phyloP scores from a whole-genome alignment of 164 flowering plant genomes.

The Litsea cubeba region DNA sequence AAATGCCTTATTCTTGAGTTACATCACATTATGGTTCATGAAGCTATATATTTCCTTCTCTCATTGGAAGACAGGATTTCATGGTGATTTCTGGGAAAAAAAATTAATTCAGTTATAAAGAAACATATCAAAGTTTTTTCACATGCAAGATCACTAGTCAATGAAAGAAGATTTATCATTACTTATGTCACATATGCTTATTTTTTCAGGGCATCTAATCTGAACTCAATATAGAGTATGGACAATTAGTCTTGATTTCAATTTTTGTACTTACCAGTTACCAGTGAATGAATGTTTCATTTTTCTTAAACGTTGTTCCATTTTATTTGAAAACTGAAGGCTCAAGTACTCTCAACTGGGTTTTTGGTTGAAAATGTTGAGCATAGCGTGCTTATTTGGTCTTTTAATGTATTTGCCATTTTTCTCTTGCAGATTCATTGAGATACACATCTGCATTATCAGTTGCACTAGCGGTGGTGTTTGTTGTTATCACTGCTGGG shows the following conservation, averaged over 20 bases:
- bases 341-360: neutral
- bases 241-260: too few species aligned
- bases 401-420: neutral
- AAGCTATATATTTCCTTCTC: neutral
- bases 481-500: constrained; percentile 78
- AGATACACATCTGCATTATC: constrained; percentile 84
- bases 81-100: neutral
- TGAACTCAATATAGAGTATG: neutral
- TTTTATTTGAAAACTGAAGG: neutral
- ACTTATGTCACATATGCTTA: neutral
- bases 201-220: neutral
- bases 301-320: too few species aligned
- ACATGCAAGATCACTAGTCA: neutral
- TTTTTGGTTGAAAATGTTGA: neutral
- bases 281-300: too few species aligned
- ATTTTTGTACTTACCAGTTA: too few species aligned
- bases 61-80: neutral
- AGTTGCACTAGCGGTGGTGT: constrained; percentile 80
- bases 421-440: constrained; percentile 74
- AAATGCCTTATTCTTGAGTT: neutral
- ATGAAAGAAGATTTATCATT: neutral
- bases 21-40: neutral
- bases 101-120: neutral
- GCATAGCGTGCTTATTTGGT: neutral
- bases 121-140: too few species aligned